Base-by-base conservation (phyloP, 1,284 basidiomycete genomes). In the Ustanciosporium gigantosporum region DNA sequence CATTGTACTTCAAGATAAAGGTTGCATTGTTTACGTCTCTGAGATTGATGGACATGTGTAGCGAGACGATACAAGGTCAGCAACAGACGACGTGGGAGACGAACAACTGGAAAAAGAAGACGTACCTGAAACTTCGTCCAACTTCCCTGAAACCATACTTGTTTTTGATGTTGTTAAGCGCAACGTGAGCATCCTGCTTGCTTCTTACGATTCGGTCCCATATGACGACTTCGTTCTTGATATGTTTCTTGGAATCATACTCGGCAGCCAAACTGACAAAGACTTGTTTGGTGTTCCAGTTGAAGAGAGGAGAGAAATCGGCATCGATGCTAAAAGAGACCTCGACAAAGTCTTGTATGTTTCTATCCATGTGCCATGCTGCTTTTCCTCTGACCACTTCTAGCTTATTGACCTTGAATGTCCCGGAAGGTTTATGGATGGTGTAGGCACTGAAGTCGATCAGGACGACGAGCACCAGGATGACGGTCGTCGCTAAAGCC, bases 281-380 rank as follows among this genome's bases (percentile, higher is more conserved):
- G 15, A 94, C 77, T 75, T 94, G 91, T 78, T 94, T 94, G 11
- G 91, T 94, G 77, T 94, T 94, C 90, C 91, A 94, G 77, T 90
- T 83, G 80, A 93, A 94, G 16, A 94, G 81, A 3, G 89, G 84
- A 11, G 82, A 81, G 13, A 93, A 80, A 79, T 94, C 91, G 88
- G 70, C 53, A 21, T 46, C 55, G 24, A 65, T 44, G 40, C 68
- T 56, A 37, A 69, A 45, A 11, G 38, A 32, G 13, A 66, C 59
- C 46, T 67, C 43, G 25, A 68, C 36, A 56, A 66, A 73, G 34
- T 73, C 70, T 38, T 75, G 77, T 16, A 49, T 41, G 37, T 56
- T 53, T 9, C 66, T 46, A 39, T 73, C 73, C 41, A 59, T 42
- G 38, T 70, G 73, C 62, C 65, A 74, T 21, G 41, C 39, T 5